Base-by-base conservation (phyloP, 495 filamentous ascomycete species). In the Aspergillus ostianus region DNA sequence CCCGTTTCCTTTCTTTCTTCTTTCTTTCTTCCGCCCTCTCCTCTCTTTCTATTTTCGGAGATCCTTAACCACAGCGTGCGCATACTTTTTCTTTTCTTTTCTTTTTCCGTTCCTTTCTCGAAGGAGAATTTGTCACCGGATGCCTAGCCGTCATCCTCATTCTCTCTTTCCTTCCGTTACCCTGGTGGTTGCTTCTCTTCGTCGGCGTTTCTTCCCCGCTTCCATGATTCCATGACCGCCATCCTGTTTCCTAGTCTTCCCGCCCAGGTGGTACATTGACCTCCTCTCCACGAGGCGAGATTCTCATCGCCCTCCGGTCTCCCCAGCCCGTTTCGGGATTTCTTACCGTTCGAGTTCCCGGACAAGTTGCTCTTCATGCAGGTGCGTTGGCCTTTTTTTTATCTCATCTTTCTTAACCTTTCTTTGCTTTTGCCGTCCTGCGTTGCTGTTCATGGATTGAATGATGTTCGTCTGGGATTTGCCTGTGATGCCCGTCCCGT, bases 221-320 rank as follows among this genome's bases (percentile, higher is more conserved):
- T 75, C 74, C 66, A 80, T 80, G 75, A 73, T 65, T 68, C 60
- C 65, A 68, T 68, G 65, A 68, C 60, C 63, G 55, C 64, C 71
- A 59, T 67, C 65, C 66, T 63, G 55, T 65, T 60, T 48, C 56
- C 56, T 57, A 44, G 56, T 60, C 60, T 64, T 68, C 59, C 68
- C 66, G 65, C 65, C 70, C 67, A 64, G 69, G 72, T 74, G 71
- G 69, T 74, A 76, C 73, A 71, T 68, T 74, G 70, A 76, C 69
- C 63, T 63, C 67, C 63, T 67, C 61, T 60, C 64, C 64, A 60
- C 66, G 63, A 62, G 65, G 69, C 62, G 65, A 56, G 51, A 44
- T 26, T 61, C 54, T 45, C 47, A 36, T 58, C 58, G 54, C 65
- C 68, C 60, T 69, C 67, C 63, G 55, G 62, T 32, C 36, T 15